Evolutionary conservation across 2,329 filamentous ascomycete species (phyloP).

Genomic region (Malbranchea zuffiana): DNA sequence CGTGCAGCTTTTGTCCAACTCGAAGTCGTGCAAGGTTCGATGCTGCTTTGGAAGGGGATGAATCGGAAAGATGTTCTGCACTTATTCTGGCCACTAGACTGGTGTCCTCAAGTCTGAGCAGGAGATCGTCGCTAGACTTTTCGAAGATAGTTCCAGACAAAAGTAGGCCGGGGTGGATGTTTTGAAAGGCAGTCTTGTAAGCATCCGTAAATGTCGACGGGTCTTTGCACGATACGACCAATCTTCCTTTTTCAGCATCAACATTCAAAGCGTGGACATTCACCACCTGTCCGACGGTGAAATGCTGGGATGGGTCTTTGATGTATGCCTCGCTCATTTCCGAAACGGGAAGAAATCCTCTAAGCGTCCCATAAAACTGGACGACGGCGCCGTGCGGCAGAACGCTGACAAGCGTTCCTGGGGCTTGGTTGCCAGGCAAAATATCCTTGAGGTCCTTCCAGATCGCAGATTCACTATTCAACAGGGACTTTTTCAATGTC

Average conservation of each 20-base stretch:
- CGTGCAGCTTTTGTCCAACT: slow-evolving; percentile 69
- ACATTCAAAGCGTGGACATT: slow-evolving; percentile 79
- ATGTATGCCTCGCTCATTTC: slow-evolving; percentile 99
- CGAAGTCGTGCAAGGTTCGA: slow-evolving; percentile 69
- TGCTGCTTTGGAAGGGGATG: slow-evolving; percentile 64
- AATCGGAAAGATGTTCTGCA: slow-evolving; percentile 72
- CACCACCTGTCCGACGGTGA: slow-evolving; percentile 80
- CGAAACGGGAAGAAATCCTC: slow-evolving; percentile 79
- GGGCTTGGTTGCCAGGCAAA: slow-evolving; percentile 61
- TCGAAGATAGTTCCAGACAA: slow-evolving; percentile 72
- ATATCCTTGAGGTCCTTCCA: slow-evolving; percentile 70
- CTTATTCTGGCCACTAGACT: slow-evolving; percentile 69
- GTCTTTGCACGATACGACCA: slow-evolving; percentile 90
- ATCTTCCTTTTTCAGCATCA: slow-evolving; percentile 56
- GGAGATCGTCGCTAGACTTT: slow-evolving; percentile 64
- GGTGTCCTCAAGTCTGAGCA: slow-evolving; percentile 62
- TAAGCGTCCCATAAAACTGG: slow-evolving; percentile 77
- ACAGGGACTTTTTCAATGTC: slow-evolving; percentile 85
- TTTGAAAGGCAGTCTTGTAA: slow-evolving; percentile 60
- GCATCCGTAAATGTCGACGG: slow-evolving; percentile 67
- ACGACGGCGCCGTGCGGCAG: slow-evolving; percentile 70
- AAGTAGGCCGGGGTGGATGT: slow-evolving; percentile 59
- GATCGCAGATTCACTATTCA: slow-evolving; percentile 75
- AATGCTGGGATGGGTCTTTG: slow-evolving; percentile 77
- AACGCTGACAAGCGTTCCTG: slow-evolving; percentile 78